Evolutionary conservation across 306 rosid species (phyloP), one percentile per base, ranked within the genome.

Genomic region (Lathyrus oleraceus): DNA sequence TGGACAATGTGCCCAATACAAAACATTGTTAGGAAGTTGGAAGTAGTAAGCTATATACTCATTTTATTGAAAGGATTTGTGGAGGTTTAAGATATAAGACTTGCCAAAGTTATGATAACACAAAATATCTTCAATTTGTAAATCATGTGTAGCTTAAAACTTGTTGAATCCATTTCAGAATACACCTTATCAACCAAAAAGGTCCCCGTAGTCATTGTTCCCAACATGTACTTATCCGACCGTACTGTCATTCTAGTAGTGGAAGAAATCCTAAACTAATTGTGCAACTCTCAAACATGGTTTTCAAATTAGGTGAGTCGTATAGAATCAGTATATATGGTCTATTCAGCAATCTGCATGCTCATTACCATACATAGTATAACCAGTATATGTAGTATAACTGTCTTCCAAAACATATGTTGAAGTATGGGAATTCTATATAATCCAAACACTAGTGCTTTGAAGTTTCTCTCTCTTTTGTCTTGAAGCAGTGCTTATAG

Each of bases 231-330:
- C 25, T 51, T 51, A 25, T 19, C 57, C 5, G 25, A 17, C 25
- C 5, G 30, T 21, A 1, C 59, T 52, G n/a, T 21, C 59, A 10
- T 44, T 11, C 17, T 15, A 11, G 25, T 5, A 16, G 51, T 5
- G 40, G 75, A 28, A 66, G 61, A 49, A 69, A 66, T 28, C 62
- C 38, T 45, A 12, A 42, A 42, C 60, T 32, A 54, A 30, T 52
- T 27, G 47, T 27, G 47, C 17, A 48, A 51, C 15, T n/a, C 42
- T 27, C 61, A 53, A 62, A 44, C 72, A 14, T 25, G 53, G 17
- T 70, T 61, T 65, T 54, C 61, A 70, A 13, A 10, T 21, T 44
- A 69, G 9, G 38, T 60, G 56, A 19, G 56, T 9, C 6, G 11
- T 48, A 48, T 52, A 52, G 28, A 52, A 20, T 19, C 27, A 19